Percentiles rank a stretch among this genome's conserved stretches.
These are phyloP conservation scores for Candida krabiensis DNA, from an alignment of 805 yeast genomes.

Conservation along the genomic window DNA sequence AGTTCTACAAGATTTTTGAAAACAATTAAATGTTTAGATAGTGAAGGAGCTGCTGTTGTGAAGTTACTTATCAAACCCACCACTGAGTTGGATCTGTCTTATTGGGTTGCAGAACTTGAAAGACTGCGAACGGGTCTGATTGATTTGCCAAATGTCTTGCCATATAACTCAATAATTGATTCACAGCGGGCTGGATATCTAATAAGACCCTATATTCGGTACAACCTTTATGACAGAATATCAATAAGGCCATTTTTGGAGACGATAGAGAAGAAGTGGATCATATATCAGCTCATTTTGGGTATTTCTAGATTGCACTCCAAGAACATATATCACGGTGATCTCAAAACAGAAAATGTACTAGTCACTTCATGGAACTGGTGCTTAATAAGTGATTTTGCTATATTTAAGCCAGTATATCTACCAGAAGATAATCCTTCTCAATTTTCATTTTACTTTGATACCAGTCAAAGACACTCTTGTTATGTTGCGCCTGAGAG, in stretches of 20 bases:
- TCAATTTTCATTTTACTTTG: slow-evolving; percentile 88
- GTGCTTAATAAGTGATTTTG: slow-evolving; percentile 79
- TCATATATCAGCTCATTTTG: slow-evolving; percentile 75
- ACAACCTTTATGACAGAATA: slow-evolving; percentile 83
- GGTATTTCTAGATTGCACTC: slow-evolving; percentile 65
- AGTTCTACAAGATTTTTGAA: slow-evolving; percentile 84
- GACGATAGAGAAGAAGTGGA: slow-evolving; percentile 77
- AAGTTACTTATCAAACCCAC: slow-evolving; percentile 80
- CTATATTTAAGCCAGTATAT: slow-evolving; percentile 78
- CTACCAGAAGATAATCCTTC: slow-evolving; percentile 93
- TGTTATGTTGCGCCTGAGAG: slow-evolving; percentile 97
- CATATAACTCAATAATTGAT: slow-evolving; percentile 74
- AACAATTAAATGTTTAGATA: slow-evolving; percentile 77
- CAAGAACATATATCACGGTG: slow-evolving; percentile 74
- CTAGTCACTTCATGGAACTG: slow-evolving; percentile 88
- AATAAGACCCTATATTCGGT: slow-evolving; percentile 75
- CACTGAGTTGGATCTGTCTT: slow-evolving; percentile 36
- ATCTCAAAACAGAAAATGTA: slow-evolving; percentile 86
- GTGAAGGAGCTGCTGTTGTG: slow-evolving; percentile 69
- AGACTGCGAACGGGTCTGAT: slow-evolving; percentile 40
- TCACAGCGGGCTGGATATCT: slow-evolving; percentile 91
- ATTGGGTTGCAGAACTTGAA: slow-evolving; percentile 31
- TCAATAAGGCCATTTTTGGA: slow-evolving; percentile 86
- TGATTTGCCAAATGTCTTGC: slow-evolving; percentile 61
- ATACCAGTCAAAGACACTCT: slow-evolving; percentile 79